Conservation (phyloP, 1,139 yeast species). For the Diutina mesorugosa region DNA sequence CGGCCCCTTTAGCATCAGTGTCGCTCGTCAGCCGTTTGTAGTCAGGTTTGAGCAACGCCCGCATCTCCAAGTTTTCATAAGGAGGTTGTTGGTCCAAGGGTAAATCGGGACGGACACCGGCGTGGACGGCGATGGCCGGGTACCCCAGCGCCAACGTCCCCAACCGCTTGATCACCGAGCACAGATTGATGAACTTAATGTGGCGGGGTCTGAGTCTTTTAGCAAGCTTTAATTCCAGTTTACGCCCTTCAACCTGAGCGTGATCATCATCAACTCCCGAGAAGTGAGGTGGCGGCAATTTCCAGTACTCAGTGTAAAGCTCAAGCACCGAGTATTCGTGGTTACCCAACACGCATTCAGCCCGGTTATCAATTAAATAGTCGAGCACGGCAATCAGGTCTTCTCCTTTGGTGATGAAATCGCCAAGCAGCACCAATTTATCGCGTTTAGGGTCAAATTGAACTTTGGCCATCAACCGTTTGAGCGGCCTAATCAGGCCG, state of each 20-base stretch:
- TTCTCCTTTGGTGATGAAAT: conserved; percentile 76
- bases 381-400: conserved; percentile 60
- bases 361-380: conserved; percentile 42
- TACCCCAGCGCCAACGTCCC: conserved; percentile 24
- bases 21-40: conserved; percentile 41
- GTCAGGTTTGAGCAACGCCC: conserved; percentile 43
- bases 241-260: conserved; percentile 11
- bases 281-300: conserved; percentile 23
- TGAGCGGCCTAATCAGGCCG: conserved; percentile 53
- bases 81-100: conserved; percentile 49
- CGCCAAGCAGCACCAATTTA: conserved; percentile 66
- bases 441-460: conserved; percentile 36
- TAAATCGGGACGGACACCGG: conserved; percentile 58
- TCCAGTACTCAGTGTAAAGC: conserved; percentile 47
- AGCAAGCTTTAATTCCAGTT: conserved; percentile 51
- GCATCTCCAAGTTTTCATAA: conserved; percentile 44
- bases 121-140: conserved; percentile 53
- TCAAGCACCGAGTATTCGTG: conserved; percentile 64
- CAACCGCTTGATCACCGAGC: conserved; percentile 50
- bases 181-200: conserved; percentile 40
- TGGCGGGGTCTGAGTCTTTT: conserved; percentile 47
- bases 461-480: conserved; percentile 32
- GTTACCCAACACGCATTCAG: conserved; percentile 77
- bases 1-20: conserved; percentile 32
- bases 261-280: not conserved